phyloP scores from a whole-genome alignment of 495 filamentous ascomycete genomes.

The Xylaria cubensis region DNA sequence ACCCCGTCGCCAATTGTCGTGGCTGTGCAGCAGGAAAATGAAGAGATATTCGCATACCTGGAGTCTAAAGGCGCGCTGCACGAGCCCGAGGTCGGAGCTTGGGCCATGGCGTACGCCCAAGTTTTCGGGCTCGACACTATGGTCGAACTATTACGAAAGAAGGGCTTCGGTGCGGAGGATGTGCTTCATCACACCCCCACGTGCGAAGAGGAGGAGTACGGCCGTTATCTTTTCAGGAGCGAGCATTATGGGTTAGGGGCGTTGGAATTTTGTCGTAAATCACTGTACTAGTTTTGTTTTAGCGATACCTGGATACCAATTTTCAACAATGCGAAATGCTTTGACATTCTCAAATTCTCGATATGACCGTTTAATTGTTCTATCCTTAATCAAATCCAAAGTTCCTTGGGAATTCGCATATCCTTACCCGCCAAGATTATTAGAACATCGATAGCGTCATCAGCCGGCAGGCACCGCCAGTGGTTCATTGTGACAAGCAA shows the following conservation, averaged over 20 bases:
- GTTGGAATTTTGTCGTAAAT: constrained; percentile 25
- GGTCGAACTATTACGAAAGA: constrained; percentile 19
- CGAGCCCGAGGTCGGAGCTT: constrained; percentile 25
- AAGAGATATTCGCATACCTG: constrained; percentile 25
- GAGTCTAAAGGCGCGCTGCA: constrained; percentile 19
- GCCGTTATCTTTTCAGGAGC: constrained; percentile 24
- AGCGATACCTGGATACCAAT: constrained; percentile 17
- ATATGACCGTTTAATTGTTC: neutral
- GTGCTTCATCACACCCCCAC: constrained; percentile 26
- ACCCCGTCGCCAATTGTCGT: constrained; percentile 28
- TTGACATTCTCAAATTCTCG: neutral
- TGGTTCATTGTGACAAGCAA: neutral
- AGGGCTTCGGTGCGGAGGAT: constrained; percentile 17
- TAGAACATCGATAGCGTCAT: constrained; percentile 1
- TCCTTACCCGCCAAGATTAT: neutral
- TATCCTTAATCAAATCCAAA: neutral
- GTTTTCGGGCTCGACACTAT: constrained; percentile 30
- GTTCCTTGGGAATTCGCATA: neutral
- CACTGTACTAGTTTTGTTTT: constrained; percentile 15
- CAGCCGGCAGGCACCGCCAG: neutral
- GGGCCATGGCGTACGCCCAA: constrained; percentile 32
- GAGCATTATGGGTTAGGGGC: constrained; percentile 27
- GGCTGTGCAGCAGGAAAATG: constrained; percentile 26
- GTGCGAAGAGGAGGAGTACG: constrained; percentile 27
- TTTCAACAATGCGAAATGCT: constrained; percentile 1